A percentile compares a stretch with the other conserved stretches of the same genome.
Conservation (phyloP, 768 basidiomycete genomes). For the Russula ochroleuca region DNA sequence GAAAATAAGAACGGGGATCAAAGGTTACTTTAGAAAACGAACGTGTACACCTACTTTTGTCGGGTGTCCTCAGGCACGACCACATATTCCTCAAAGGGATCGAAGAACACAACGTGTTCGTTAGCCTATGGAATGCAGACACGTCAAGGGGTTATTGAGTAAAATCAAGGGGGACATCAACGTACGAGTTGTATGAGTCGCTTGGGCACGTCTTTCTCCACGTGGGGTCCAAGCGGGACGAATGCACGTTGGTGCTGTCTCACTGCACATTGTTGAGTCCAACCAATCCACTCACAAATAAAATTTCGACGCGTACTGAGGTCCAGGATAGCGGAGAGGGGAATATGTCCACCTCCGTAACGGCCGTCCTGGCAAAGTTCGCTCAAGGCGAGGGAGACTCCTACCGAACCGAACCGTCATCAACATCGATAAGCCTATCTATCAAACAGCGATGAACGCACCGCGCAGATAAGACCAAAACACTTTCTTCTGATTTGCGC, state of each 20-base stretch:
- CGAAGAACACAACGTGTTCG: slow-evolving; percentile 7
- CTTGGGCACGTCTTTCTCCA: slow-evolving; percentile 18
- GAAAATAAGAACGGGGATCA: not conserved
- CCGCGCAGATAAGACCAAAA: slow-evolving; percentile 20
- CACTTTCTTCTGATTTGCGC: not conserved
- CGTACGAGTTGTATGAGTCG: slow-evolving; percentile 15
- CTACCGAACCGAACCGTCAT: not conserved
- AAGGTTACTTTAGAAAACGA: not conserved
- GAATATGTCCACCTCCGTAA: slow-evolving; percentile 10
- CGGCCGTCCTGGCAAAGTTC: slow-evolving; percentile 14
- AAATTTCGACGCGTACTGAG: slow-evolving; percentile 1
- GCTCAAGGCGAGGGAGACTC: slow-evolving; percentile 15
- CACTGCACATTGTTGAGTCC: slow-evolving; percentile 4
- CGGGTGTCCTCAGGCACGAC: slow-evolving; percentile 9
- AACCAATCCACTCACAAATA: not conserved
- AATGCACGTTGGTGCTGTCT: slow-evolving; percentile 19
- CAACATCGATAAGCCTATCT: too few relatives aligned
- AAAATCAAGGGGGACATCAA: not conserved
- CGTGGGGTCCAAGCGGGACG: slow-evolving; percentile 12
- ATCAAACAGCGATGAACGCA: not conserved
- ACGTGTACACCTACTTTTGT: slow-evolving; percentile 3
- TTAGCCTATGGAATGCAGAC: slow-evolving; percentile 2
- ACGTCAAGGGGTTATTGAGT: not conserved
- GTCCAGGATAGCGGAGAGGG: slow-evolving; percentile 13
- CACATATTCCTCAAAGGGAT: slow-evolving; percentile 18